Conservation (phyloP, 2,329 filamentous ascomycete genomes). For the Salinomyces thailandicus region DNA sequence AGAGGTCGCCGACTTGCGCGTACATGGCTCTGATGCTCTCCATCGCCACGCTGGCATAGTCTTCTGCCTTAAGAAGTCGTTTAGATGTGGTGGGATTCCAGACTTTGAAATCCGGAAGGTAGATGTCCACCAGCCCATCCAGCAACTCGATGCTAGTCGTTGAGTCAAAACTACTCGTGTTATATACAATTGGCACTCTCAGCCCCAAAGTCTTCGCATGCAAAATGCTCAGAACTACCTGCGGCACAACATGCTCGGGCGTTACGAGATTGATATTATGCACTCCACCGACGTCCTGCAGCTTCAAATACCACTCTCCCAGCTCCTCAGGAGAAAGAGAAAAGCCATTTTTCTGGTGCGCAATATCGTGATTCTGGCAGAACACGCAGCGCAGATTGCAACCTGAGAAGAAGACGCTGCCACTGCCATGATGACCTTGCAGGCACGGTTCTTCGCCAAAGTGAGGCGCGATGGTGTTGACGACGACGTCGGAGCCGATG, state of each 20-base stretch:
- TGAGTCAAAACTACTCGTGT: constrained; percentile 73
- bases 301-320: constrained; percentile 71
- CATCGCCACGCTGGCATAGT: constrained; percentile 60
- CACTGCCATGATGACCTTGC: constrained; percentile 70
- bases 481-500: constrained; percentile 63
- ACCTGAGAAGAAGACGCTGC: constrained; percentile 71
- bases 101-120: constrained; percentile 81
- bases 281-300: constrained; percentile 70
- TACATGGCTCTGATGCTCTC: constrained; percentile 77
- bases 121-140: constrained; percentile 73
- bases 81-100: constrained; percentile 58
- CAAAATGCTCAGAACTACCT: constrained; percentile 67
- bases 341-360: constrained; percentile 72
- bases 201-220: constrained; percentile 61
- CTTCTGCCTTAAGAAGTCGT: constrained; percentile 64
- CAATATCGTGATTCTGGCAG: constrained; percentile 76
- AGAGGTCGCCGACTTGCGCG: constrained; percentile 68
- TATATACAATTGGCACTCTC: constrained; percentile 67
- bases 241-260: constrained; percentile 76
- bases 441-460: constrained; percentile 78
- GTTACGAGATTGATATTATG: constrained; percentile 87
- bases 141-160: constrained; percentile 60
- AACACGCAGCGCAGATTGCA: constrained; percentile 65
- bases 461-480: constrained; percentile 76
- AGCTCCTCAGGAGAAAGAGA: constrained; percentile 53